A percentile compares a stretch with the other conserved stretches of the same genome.
phyloP scores from a whole-genome alignment of 768 basidiomycete genomes.

The Amanita exitialis region DNA sequence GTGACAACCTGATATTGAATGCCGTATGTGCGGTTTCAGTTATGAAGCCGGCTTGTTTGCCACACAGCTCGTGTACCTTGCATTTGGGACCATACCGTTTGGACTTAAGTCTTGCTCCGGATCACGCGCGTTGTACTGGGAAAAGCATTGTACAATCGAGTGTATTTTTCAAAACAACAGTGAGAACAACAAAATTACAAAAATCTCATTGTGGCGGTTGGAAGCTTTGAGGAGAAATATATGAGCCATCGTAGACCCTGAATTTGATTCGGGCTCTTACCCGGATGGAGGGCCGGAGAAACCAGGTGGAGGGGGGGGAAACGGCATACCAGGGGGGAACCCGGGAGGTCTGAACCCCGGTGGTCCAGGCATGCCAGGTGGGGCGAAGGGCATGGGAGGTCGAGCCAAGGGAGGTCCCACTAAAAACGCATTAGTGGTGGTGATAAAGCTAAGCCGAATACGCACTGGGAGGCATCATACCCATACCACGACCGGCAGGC shows the following conservation, averaged over 20 bases:
- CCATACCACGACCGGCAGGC: constrained; percentile 96
- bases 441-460: constrained; percentile 10
- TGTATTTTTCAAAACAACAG: not conserved
- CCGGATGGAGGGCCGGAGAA: constrained; percentile 79
- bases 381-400: constrained; percentile 57
- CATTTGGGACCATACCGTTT: not conserved
- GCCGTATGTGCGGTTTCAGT: not conserved
- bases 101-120: not conserved
- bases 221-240: constrained; percentile 22
- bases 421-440: constrained; percentile 18
- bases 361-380: constrained; percentile 78
- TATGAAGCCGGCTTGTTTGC: not conserved
- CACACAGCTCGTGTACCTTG: not conserved
- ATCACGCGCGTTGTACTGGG: not conserved
- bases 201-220: constrained; percentile 31
- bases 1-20: not conserved
- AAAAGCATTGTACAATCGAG: not conserved
- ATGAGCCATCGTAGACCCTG: constrained; percentile 6
- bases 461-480: constrained; percentile 84
- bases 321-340: constrained; percentile 74
- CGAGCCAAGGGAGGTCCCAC: constrained; percentile 57
- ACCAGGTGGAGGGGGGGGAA: constrained; percentile 65
- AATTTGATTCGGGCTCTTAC: constrained; percentile 29
- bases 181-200: not conserved
- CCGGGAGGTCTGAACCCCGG: constrained; percentile 82